Base-by-base conservation (phyloP, 306 rosid genomes). In the Citrullus mucosospermus region DNA sequence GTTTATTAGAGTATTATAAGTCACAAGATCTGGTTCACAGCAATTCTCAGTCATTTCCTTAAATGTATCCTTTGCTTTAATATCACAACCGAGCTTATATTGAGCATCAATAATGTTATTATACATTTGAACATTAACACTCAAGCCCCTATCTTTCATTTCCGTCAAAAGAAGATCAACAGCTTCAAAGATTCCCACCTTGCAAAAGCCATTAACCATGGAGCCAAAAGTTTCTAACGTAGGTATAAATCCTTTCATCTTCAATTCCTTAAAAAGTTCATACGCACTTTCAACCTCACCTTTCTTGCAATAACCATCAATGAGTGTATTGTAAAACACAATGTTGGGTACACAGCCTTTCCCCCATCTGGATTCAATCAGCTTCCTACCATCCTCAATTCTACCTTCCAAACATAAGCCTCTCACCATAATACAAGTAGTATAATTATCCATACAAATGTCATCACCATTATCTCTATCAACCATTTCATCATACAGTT, bases 401-500 rank as follows among this genome's bases (percentile, higher is more conserved):
- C 78, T 88, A 58, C 97, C 97, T 75, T 83, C 82, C 16, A 53
- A 82, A 82, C 98, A 93, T 65, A 93, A 66, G 18, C 92, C 93
- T 80, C 84, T 83, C 83, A 91, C 86, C 62, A 93, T 75, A 4
- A 93, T 90, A 44, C 88, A 82, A 70, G 93, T 93, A 78, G 90
- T 88, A 79, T 86, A 93, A 65, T 93, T 86, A 88, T 93, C 97
- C 66, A 82, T 77, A 60, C 78, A 77, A 0, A 34, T 30, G 58
- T 44, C 68, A 7, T 77, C 77, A 20, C 83, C 85, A 30, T 48
- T 82, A 76, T 82, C 80, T 82, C 70, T 69, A 14, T 72, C 34
- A 78, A 80, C 75, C 95, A 93, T 88, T 91, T 91, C 86, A 82
- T 84, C 92, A 88, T 88, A 90, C 93, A 93, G 39, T 72, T 81